A percentile compares a stretch with the other conserved stretches of the same genome.
Conservation (phyloP, 257 asterid species). For the Misopates orontium region DNA sequence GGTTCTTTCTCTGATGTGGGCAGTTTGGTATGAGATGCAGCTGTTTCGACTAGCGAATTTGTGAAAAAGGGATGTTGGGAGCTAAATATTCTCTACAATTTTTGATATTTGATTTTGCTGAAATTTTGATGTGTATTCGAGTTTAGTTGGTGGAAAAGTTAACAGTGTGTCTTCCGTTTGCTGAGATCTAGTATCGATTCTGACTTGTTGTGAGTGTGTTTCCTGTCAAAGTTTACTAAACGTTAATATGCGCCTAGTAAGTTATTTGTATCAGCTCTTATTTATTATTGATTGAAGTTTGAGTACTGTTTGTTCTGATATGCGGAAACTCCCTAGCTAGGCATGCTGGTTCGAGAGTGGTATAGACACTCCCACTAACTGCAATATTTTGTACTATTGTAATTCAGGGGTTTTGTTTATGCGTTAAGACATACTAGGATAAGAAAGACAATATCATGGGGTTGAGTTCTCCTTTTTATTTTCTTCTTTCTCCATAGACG, state of each 20-base stretch:
- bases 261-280: neutral
- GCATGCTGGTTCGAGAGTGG: neutral
- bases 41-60: conserved; percentile 1
- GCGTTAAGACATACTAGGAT: too few relatives aligned
- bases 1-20: conserved; percentile 5
- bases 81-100: neutral
- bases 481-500: too few relatives aligned
- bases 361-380: neutral
- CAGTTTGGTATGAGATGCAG: conserved; percentile 8
- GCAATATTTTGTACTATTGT: too few relatives aligned
- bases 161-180: neutral
- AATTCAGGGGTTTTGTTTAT: too few relatives aligned
- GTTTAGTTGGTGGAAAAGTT: neutral
- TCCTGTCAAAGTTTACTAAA: neutral
- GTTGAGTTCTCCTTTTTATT: too few relatives aligned
- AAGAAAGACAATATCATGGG: too few relatives aligned
- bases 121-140: neutral
- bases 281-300: neutral
- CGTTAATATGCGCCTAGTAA: neutral
- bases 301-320: neutral
- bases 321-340: neutral
- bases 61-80: neutral
- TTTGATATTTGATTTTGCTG: neutral
- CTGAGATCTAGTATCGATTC: neutral
- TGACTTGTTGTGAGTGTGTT: neutral